Evolutionary conservation across 2,329 filamentous ascomycete species (phyloP).

Genomic region (Phaeosphaeria sp.): DNA sequence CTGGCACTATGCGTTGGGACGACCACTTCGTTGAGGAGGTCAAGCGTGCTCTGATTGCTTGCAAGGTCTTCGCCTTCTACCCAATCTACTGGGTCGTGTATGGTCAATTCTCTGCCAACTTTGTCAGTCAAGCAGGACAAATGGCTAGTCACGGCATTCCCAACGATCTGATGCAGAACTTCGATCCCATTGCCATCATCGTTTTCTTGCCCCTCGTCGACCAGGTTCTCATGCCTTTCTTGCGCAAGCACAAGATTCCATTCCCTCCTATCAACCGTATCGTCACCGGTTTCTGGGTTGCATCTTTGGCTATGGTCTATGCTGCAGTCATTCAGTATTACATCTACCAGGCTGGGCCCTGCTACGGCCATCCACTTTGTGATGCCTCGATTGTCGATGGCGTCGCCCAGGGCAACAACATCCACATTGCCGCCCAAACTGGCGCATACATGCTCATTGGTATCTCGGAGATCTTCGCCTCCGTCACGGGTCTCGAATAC

Average conservation of each 20-base stretch:
- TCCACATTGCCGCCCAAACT: conserved; percentile 56
- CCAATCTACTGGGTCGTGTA: conserved; percentile 57
- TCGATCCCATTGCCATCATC: conserved; percentile 55
- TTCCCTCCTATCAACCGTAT: conserved; percentile 62
- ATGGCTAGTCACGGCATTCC: conserved; percentile 56
- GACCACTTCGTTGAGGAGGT: conserved; percentile 77
- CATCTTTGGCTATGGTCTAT: conserved; percentile 61
- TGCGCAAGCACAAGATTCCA: conserved; percentile 51
- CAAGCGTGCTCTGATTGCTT: conserved; percentile 70
- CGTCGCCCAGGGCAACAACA: conserved; percentile 45
- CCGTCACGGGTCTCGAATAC: conserved; percentile 56
- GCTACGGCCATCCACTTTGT: conserved; percentile 54
- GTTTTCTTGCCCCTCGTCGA: conserved; percentile 56
- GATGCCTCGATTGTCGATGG: conserved; percentile 37
- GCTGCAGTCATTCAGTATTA: conserved; percentile 65
- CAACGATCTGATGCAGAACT: conserved; percentile 58
- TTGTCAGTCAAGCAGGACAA: conserved; percentile 53
- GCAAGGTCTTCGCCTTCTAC: conserved; percentile 68
- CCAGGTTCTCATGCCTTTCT: conserved; percentile 50
- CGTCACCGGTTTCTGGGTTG: conserved; percentile 60
- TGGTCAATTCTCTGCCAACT: conserved; percentile 52
- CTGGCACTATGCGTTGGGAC: conserved; percentile 63
- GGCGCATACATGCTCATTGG: conserved; percentile 57
- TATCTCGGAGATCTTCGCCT: conserved; percentile 57
- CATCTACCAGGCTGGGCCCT: conserved; percentile 63